These are phyloP conservation scores for Agarophyton chilense DNA, from an alignment of 23 red algal genomes.

Conservation along the genomic window DNA sequence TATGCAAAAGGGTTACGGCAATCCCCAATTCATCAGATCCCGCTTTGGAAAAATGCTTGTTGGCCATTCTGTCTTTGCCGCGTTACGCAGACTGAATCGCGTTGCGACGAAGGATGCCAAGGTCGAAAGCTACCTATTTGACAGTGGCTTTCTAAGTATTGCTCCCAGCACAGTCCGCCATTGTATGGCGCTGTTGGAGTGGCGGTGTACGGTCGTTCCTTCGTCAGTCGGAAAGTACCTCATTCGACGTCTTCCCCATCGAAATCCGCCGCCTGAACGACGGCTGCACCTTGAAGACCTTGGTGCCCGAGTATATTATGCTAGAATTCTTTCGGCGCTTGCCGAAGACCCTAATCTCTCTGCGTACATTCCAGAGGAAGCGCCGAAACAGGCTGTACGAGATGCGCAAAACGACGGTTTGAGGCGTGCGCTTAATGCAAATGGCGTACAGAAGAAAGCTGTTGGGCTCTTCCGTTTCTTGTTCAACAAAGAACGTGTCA, in stretches of 20 bases:
- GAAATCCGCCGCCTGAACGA: constrained; percentile 55
- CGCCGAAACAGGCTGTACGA: constrained; percentile 42
- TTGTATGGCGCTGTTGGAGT: constrained; percentile 72
- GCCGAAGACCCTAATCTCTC: constrained; percentile 81
- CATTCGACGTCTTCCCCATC: constrained; percentile 67
- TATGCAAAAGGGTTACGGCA: constrained; percentile 33
- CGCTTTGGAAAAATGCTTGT: constrained; percentile 80
- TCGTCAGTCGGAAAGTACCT: constrained; percentile 61
- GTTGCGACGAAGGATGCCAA: constrained; percentile 34
- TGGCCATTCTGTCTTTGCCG: constrained; percentile 75
- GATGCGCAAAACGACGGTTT: constrained; percentile 14
- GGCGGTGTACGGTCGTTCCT: constrained; percentile 39
- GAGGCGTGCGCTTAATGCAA: constrained; percentile 28
- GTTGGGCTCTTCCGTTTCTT: constrained; percentile 65
- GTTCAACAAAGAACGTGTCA: constrained; percentile 71
- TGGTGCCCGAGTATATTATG: constrained; percentile 79
- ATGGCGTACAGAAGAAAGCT: constrained; percentile 54
- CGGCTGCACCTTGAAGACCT: constrained; percentile 67
- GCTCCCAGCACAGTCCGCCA: constrained; percentile 83
- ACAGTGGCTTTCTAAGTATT: constrained; percentile 68
- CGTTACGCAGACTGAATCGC: constrained; percentile 62
- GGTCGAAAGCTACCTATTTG: constrained; percentile 69
- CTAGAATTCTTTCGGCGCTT: constrained; percentile 52
- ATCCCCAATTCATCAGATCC: constrained; percentile 49
- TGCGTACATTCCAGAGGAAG: constrained; percentile 44